Conservation (phyloP, 1,284 basidiomycete species). For the Anthracocystis walkeri region DNA sequence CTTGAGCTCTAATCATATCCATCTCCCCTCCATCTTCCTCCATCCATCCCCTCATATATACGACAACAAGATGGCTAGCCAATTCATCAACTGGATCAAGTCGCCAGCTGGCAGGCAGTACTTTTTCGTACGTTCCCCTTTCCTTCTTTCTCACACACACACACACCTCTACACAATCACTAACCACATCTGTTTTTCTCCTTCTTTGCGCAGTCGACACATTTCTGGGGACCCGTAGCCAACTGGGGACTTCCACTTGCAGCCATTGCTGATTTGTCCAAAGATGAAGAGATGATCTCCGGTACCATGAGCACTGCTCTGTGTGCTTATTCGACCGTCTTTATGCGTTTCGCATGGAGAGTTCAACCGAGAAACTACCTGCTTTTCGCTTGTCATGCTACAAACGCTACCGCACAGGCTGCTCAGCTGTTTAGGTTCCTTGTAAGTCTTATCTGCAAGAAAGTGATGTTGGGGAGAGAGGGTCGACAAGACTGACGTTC, state of each 20-base stretch:
- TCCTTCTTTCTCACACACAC: background rate
- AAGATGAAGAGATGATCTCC: conserved; percentile 67
- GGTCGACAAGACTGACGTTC: background rate
- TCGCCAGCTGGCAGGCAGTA: conserved; percentile 67
- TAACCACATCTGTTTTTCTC: background rate
- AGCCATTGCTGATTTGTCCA: conserved; percentile 65
- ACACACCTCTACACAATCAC: background rate
- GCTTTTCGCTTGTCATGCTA: conserved; percentile 66
- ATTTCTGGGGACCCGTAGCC: conserved; percentile 69
- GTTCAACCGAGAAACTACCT: conserved; percentile 68
- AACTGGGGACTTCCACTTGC: conserved; percentile 69
- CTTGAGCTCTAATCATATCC: background rate
- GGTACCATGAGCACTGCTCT: conserved; percentile 66
- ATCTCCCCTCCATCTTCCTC: background rate
- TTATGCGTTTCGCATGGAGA: conserved; percentile 68
- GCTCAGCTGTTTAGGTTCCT: conserved; percentile 58
- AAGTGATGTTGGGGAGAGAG: background rate
- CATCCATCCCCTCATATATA: background rate
- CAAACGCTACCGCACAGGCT: conserved; percentile 65
- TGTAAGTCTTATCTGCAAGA: conserved; percentile 43
- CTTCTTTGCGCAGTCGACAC: conserved; percentile 53
- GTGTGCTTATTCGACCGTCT: conserved; percentile 64
- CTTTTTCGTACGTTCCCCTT: conserved; percentile 61
- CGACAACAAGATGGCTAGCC: conserved; percentile 52
- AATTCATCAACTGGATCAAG: conserved; percentile 64